Evolutionary conservation across 2,329 filamentous ascomycete species (phyloP).

Genomic region (Aplosporella prunicola): DNA sequence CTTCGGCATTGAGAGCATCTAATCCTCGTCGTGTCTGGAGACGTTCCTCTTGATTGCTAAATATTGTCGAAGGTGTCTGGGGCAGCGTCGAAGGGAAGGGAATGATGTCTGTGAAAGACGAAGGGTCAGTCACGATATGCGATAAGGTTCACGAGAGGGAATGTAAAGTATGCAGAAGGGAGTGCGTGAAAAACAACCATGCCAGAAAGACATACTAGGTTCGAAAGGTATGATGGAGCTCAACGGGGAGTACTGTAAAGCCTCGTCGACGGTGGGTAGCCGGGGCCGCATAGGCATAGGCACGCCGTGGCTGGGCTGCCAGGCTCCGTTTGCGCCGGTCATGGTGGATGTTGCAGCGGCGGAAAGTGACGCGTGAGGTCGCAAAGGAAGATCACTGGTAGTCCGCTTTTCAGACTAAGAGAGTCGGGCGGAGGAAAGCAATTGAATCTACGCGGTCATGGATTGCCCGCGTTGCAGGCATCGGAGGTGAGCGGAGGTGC

Average conservation of each 20-base stretch:
- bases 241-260: slow-evolving; percentile 73
- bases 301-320: slow-evolving; percentile 20
- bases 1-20: slow-evolving; percentile 63
- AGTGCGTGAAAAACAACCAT: slow-evolving; percentile 1
- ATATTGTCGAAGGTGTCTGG: slow-evolving; percentile 28
- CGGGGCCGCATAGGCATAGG: slow-evolving; percentile 23
- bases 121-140: slow-evolving; percentile 14
- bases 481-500: slow-evolving; percentile 7
- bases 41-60: slow-evolving; percentile 36
- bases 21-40: slow-evolving; percentile 44
- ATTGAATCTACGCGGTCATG: background rate
- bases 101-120: slow-evolving; percentile 34
- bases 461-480: background rate
- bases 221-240: slow-evolving; percentile 72
- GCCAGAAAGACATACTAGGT: slow-evolving; percentile 46
- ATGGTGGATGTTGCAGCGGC: too few species aligned
- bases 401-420: too few species aligned
- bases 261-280: slow-evolving; percentile 55
- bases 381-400: too few species aligned
- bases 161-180: too few species aligned
- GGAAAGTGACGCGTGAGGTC: too few species aligned
- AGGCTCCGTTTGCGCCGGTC: slow-evolving; percentile 18
- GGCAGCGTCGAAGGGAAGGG: slow-evolving; percentile 36
- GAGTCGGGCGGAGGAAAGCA: background rate
- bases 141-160: slow-evolving; percentile 1